phyloP scores from a whole-genome alignment of 2,329 filamentous ascomycete genomes.

The Cordyceps sp. region DNA sequence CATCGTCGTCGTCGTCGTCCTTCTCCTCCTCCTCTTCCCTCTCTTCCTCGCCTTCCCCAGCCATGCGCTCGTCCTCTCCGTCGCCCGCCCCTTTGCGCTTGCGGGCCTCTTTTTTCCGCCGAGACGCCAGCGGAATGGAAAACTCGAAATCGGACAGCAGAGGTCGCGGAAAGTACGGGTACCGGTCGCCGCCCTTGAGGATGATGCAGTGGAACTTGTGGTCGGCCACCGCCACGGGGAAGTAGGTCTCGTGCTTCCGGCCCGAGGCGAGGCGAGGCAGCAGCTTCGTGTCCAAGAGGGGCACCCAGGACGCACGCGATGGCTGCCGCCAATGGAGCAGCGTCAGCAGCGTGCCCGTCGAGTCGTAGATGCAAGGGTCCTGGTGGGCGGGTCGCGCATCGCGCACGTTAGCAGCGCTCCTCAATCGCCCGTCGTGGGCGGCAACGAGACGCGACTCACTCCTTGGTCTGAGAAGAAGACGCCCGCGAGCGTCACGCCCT shows the following conservation, averaged over 20 bases:
- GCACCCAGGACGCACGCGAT: constrained; percentile 79
- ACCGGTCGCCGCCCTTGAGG: constrained; percentile 82
- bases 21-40: constrained; percentile 7
- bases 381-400: constrained; percentile 18
- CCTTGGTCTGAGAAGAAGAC: constrained; percentile 88
- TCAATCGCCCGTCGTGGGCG: no score
- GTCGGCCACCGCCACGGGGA: constrained; percentile 84
- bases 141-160: constrained; percentile 90
- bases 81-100: constrained; percentile 14
- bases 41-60: constrained; percentile 16
- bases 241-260: constrained; percentile 79
- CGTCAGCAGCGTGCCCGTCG: constrained; percentile 72
- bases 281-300: constrained; percentile 75
- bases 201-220: constrained; percentile 97
- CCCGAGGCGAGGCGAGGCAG: constrained; percentile 70
- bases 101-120: constrained; percentile 17
- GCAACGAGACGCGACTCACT: no score
- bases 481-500: constrained; percentile 55
- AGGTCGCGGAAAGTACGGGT: constrained; percentile 83
- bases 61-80: constrained; percentile 17
- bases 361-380: constrained; percentile 95
- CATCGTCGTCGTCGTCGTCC: constrained; percentile 12
- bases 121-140: constrained; percentile 57
- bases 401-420: constrained; percentile 1
- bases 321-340: constrained; percentile 80